phyloP scores from a whole-genome alignment of 2,329 filamentous ascomycete species.

The Stachybotrys chartarum region DNA sequence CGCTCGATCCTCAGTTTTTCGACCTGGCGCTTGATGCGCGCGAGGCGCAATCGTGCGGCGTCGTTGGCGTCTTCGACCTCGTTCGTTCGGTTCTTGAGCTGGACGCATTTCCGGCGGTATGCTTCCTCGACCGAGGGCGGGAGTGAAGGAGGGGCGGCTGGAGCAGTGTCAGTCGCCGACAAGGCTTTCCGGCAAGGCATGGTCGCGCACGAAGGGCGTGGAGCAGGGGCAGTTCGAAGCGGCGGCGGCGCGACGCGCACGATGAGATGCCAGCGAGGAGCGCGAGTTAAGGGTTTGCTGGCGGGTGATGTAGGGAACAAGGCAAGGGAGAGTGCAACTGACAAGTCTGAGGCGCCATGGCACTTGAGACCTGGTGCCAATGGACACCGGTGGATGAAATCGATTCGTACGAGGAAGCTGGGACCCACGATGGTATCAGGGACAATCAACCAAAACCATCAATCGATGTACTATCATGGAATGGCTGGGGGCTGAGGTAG shows the following conservation, averaged over 20 bases:
- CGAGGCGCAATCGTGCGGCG: constrained; percentile 68
- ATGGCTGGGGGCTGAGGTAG: neutral
- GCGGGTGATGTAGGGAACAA: neutral
- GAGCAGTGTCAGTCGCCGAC: constrained; percentile 21
- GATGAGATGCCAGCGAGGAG: too few species aligned
- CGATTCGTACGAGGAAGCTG: too few species aligned
- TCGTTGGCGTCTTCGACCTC: constrained; percentile 93
- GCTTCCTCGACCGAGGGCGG: constrained; percentile 92
- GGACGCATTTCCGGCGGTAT: constrained; percentile 93
- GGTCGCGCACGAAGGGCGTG: neutral
- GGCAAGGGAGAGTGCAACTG: constrained; percentile 11
- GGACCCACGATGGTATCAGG: too few species aligned
- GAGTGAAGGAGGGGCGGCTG: constrained; percentile 50
- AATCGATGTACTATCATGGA: neutral
- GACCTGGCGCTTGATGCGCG: constrained; percentile 74
- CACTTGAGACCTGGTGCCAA: constrained; percentile 1
- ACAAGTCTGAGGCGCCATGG: constrained; percentile 21
- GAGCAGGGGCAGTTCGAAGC: neutral
- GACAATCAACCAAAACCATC: neutral
- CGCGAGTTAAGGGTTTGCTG: neutral
- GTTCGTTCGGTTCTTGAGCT: constrained; percentile 82
- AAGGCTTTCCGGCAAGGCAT: neutral
- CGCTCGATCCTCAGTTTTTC: constrained; percentile 88
- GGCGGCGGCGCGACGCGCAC: neutral
- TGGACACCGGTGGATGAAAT: neutral